Evolutionary conservation across 2,329 filamentous ascomycete genomes (phyloP), one percentile per base, ranked within the genome.

Genomic region (Colletotrichum tabaci): DNA sequence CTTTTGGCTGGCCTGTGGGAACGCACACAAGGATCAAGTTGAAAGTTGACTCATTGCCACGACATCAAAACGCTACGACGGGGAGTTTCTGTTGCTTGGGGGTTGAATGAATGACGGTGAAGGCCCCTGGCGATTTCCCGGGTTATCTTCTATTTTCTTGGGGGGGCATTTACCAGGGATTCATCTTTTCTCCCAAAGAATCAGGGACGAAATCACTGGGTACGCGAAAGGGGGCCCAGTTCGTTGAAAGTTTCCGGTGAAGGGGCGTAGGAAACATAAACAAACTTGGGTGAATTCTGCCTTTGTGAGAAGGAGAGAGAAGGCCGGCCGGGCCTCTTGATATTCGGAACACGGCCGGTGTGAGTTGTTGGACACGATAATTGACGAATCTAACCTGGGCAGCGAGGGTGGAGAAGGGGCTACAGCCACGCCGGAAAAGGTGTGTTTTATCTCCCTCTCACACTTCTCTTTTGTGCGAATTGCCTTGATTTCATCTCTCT

Each of bases 41-140:
- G 16, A 35, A 21, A 4, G 21, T 50, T 61, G 68, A 71, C 57
- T 62, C 61, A 70, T 46, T 61, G 50, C 64, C 68, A 62, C 68
- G 64, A 62, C 64, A 65, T 46, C 44, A 46, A 55, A 61, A 35
- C n/a, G 9, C 21, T 42, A 42, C 35, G 57, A 23, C 61, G 10
- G n/a, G 13, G 13, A 21, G 42, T 21, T 35, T 21, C 13, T 44
- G 30, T 35, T 21, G 38, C 35, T 38, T 10, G 35, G 49, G 26
- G 16, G 15, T 38, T 46, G 53, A 64, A 55, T 30, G 18, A 50
- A 40, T 46, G 60, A 68, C 65, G 65, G 68, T 68, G 68, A 71
- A 53, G 56, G 64, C 58, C 30, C n/a, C 68, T 26, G 50, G 56
- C 52, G 44, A n/a, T 10, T 26, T 38, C 21, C 4, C 23, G 23